Base-by-base conservation (phyloP, 2,329 filamentous ascomycete genomes). In the Venturia nashicola region DNA sequence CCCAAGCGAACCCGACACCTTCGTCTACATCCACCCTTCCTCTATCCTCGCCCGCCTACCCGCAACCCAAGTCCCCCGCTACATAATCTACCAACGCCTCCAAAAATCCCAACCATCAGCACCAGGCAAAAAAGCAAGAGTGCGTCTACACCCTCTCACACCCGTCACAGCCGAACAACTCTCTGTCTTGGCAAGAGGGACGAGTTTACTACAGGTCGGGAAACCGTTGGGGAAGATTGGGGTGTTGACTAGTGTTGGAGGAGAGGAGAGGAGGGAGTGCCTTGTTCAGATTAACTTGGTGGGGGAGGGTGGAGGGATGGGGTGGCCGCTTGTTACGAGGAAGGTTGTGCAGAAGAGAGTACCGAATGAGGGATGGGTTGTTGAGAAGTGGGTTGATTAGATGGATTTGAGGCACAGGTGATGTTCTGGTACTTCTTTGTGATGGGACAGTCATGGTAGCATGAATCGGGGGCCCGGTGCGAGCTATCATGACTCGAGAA, bases 81-180 rank as follows among this genome's bases (percentile, higher is more conserved):
- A 93, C 72, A 82, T 97, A 65, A 81, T 96, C 20, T 99, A 97
- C 77, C 86, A 86, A 16, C 87, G 93, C 71, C 84, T 99, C 3
- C 92, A 96, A 72, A 86, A 86, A 64, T 80, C 81, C 2, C 79
- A 85, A 0, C 77, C 83, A 4, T 76, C 80, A 0, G 76, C 79
- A 8, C 63, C 27, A 62, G 72, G 75, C 1, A 71, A 69, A 7
- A 60, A 32, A 46, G 27, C 59, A 12, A 87, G 86, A 76, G 91
- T 91, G 39, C 80, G 94, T 54, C 95, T 99, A 89, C 89, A 93
- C 72, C 84, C 93, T 3, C 81, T 99, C 23, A 93, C 91, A 2
- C 85, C 92, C 36, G 79, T 96, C 7, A 89, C 86, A 18, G 88
- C 85, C 1, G 82, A 83, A 2, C 89, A 95, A 72, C 81, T 99